Base-by-base conservation (phyloP, 805 yeast species). In the Candida manassasensis region DNA sequence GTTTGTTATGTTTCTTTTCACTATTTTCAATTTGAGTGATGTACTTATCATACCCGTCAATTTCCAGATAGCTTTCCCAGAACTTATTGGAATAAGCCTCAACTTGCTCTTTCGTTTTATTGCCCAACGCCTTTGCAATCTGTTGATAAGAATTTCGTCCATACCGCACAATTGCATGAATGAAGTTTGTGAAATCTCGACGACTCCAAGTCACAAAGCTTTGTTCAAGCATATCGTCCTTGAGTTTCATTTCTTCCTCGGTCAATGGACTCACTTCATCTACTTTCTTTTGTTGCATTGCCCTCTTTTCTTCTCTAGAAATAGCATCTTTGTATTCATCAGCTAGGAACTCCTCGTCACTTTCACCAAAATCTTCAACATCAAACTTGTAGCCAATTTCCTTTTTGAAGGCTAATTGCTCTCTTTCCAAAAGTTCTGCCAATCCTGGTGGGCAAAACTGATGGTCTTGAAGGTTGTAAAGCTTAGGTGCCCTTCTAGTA, bases 41-140 rank as follows among this genome's bases (percentile, higher is more conserved):
- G 50, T 83, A 81, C 52, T 81, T 81, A 38, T 81, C 87, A 56
- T 73, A 69, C 0, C 90, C 89, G 19, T 79, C 85, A 19, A 84
- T 73, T 41, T 73, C 75, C 15, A 55, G 53, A 48, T 71, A 77
- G 21, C 77, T 64, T 24, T 61, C 50, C 93, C 93, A 84, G 46
- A 84, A 84, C 2, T 63, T 74, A 29, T 66, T 61, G 29, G 78
- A 67, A 51, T 84, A 84, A 18, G 57, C 51, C 39, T 67, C 68
- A 3, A 84, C 80, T 29, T 83, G 90, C 14, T 74, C 79, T 0
- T 54, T 52, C 0, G 75, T 63, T 45, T 82, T 81, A 21, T 73
- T 70, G 11, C 77, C 77, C 36, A 83, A 60, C 10, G 77, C 72
- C 17, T 63, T 54, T 1, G 83, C 66, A 26, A 84, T 81, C 29